Conservation (phyloP, 179 eudicot genomes). For the Sideroxylon spinosum region DNA sequence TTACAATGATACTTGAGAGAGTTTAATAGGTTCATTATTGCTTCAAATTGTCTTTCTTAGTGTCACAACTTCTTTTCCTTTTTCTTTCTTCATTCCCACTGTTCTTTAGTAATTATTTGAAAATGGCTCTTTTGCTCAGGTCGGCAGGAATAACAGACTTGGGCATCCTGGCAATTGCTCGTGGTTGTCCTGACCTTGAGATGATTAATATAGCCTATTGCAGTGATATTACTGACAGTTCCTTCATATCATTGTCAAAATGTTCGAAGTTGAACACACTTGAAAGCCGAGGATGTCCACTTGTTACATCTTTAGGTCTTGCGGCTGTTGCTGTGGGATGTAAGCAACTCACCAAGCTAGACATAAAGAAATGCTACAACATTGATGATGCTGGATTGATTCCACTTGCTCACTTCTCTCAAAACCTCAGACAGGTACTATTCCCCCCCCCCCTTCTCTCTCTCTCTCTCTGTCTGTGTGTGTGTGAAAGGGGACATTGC, state of each 20-base stretch:
- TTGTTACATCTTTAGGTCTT: slow-evolving; percentile 67
- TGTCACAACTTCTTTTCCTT: neutral
- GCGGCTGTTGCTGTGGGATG: slow-evolving; percentile 81
- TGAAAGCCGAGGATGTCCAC: slow-evolving; percentile 86
- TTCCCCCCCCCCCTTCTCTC: slow-evolving; percentile 6
- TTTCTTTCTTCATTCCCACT: neutral
- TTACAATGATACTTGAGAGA: neutral
- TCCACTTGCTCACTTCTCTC: slow-evolving; percentile 79
- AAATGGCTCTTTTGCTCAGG: neutral
- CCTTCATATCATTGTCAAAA: slow-evolving; percentile 67
- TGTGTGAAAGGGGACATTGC: neutral
- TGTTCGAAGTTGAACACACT: slow-evolving; percentile 65
- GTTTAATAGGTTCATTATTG: neutral
- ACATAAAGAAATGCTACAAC: slow-evolving; percentile 78
- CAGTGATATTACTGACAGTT: slow-evolving; percentile 51
- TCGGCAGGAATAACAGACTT: slow-evolving; percentile 41
- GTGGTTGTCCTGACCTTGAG: slow-evolving; percentile 32
- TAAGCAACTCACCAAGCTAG: slow-evolving; percentile 68
- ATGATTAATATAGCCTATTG: slow-evolving; percentile 72
- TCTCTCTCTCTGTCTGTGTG: slow-evolving; percentile 9
- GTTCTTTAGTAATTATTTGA: neutral
- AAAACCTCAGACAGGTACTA: slow-evolving; percentile 75
- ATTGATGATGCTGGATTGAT: slow-evolving; percentile 79
- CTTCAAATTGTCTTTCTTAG: neutral
- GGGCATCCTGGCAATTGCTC: slow-evolving; percentile 63